These are phyloP conservation scores for Globisporangium parvum DNA, from an alignment of 352 stramenopile species.

Conservation along the genomic window DNA sequence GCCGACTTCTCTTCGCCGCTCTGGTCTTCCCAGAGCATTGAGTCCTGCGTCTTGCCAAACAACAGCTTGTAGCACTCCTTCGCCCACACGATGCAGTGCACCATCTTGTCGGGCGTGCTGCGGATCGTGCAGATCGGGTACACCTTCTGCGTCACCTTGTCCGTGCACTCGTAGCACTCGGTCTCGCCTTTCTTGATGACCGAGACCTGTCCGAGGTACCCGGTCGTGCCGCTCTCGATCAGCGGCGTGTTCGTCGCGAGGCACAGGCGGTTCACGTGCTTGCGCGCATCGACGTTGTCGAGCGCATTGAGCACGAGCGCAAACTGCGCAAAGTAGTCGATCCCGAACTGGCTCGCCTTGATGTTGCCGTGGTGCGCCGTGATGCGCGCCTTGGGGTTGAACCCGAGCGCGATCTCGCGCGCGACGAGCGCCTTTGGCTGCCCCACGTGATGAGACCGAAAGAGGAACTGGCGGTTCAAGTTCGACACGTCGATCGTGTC, in stretches of 20 bases:
- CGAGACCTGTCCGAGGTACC: conserved; percentile 97
- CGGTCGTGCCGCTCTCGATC: conserved; percentile 98
- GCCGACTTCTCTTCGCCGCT: conserved; percentile 74
- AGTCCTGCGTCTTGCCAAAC: conserved; percentile 79
- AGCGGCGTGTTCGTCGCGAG: conserved; percentile 82
- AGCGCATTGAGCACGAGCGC: conserved; percentile 98
- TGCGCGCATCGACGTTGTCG: conserved; percentile 98
- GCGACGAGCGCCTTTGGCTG: conserved; percentile 93
- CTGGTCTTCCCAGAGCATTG: conserved; percentile 95
- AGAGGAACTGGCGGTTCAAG: conserved; percentile 99
- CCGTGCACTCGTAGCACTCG: conserved; percentile 99
- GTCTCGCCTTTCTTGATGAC: conserved; percentile 97
- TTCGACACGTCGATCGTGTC: conserved; percentile 99
- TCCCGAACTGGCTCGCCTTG: conserved; percentile 87
- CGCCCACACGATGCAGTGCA: conserved; percentile 99
- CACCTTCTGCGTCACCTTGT: conserved; percentile 93
- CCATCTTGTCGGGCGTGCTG: conserved; percentile 97
- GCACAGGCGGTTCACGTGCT: conserved; percentile 99
- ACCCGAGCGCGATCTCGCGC: conserved; percentile 65
- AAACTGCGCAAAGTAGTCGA: conserved; percentile 96
- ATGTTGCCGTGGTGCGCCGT: conserved; percentile 98
- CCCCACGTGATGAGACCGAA: conserved; percentile 96
- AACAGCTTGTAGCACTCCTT: conserved; percentile 89
- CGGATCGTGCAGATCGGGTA: conserved; percentile 99
- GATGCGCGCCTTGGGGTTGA: conserved; percentile 89